phyloP scores from a whole-genome alignment of 164 flowering plant genomes.

The Houttuynia cordata region DNA sequence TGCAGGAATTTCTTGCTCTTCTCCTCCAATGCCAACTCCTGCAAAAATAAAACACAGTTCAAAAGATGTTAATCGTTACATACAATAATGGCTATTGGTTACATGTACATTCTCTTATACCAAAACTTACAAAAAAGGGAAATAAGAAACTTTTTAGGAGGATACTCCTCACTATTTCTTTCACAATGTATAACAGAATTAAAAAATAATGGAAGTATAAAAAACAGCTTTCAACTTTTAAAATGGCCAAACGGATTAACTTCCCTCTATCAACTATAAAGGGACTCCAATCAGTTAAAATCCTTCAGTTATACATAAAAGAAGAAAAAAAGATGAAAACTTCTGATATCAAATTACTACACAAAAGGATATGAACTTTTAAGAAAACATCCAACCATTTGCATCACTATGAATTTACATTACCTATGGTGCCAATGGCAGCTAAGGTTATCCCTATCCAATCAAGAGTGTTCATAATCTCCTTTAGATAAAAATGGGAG shows the following conservation, averaged over 20 bases:
- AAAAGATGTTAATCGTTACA: too few relatives aligned
- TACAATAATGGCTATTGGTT: not conserved
- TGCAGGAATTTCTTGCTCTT: slow-evolving; percentile 72
- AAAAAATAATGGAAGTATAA: not conserved
- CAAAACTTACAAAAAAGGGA: not conserved
- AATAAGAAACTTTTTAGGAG: not conserved
- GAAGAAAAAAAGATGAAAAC: not conserved
- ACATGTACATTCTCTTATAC: too few relatives aligned
- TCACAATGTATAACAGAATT: too few relatives aligned
- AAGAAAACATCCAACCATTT: too few relatives aligned
- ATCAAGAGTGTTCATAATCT: slow-evolving; percentile 83
- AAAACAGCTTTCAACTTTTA: not conserved
- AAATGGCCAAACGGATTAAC: not conserved
- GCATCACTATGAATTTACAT: slow-evolving; percentile 29
- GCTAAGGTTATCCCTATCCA: slow-evolving; percentile 89
- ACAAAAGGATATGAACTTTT: too few relatives aligned
- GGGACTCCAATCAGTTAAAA: not conserved
- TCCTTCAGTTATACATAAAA: not conserved
- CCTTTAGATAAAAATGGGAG: slow-evolving; percentile 91
- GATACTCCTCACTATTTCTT: not conserved
- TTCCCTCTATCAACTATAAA: not conserved
- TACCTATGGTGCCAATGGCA: slow-evolving; percentile 98
- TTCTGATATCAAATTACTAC: too few relatives aligned
- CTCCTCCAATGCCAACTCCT: slow-evolving; percentile 99
- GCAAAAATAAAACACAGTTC: slow-evolving; percentile 7